These are phyloP conservation scores for Neonectria punicea DNA, from an alignment of 2,329 filamentous ascomycete genomes.

Conservation along the genomic window DNA sequence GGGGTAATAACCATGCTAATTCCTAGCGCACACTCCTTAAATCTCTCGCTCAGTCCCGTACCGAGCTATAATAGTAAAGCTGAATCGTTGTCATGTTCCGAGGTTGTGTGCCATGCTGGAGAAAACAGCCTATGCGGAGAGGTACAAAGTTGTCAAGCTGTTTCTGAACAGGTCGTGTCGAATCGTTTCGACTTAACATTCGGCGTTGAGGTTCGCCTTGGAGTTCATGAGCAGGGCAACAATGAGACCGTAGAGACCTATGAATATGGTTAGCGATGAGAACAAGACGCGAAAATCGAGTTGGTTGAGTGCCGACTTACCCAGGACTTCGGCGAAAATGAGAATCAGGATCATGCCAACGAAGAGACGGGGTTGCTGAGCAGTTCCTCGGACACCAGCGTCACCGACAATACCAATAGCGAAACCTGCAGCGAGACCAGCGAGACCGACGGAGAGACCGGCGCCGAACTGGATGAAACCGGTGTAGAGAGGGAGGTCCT, in stretches of 20 bases:
- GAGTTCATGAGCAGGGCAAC: constrained; percentile 99
- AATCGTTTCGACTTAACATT: constrained; percentile 53
- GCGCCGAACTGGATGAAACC: constrained; percentile 89
- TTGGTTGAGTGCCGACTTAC: constrained; percentile 61
- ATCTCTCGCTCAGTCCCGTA: constrained; percentile 31
- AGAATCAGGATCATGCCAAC: constrained; percentile 99
- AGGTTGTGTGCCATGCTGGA: constrained; percentile 37
- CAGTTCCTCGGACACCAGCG: constrained; percentile 87
- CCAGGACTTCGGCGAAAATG: constrained; percentile 99
- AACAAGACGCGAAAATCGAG: constrained; percentile 11
- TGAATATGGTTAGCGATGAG: constrained; percentile 36
- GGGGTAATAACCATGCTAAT: constrained; percentile 35
- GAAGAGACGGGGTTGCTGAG: constrained; percentile 86
- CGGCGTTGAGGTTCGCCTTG: constrained; percentile 75
- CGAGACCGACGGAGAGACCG: constrained; percentile 82
- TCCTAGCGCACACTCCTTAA: constrained; percentile 37
- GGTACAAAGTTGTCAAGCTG: constrained; percentile 52
- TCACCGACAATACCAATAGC: constrained; percentile 91
- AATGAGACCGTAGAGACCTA: constrained; percentile 98
- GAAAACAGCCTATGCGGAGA: constrained; percentile 41
- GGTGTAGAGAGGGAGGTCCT: constrained; percentile 79
- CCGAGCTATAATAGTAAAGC: constrained; percentile 33
- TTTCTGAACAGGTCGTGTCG: constrained; percentile 29
- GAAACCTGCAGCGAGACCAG: constrained; percentile 86
- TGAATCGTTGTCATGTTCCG: constrained; percentile 38